Percentiles rank a stretch among this genome's conserved stretches.
These are phyloP conservation scores for Exophiala sp. DNA, from an alignment of 2,329 filamentous ascomycete species.

Conservation along the genomic window DNA sequence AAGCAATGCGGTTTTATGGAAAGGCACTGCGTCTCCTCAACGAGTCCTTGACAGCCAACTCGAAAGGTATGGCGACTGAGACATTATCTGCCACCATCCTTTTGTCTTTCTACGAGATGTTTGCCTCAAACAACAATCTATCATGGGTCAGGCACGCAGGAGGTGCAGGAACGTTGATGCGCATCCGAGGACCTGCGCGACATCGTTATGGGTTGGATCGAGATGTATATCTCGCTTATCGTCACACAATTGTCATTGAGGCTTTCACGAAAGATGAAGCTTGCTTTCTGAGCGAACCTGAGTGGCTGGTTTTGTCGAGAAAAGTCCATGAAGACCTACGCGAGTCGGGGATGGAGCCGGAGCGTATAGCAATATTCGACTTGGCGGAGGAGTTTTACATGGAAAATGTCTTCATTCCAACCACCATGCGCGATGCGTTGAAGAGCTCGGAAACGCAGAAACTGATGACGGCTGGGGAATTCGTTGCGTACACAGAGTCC, in stretches of 20 bases:
- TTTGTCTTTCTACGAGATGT: constrained; percentile 38
- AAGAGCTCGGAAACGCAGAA: background rate
- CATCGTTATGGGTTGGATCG: constrained; percentile 36
- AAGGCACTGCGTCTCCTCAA: constrained; percentile 33
- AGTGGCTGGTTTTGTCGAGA: constrained; percentile 34
- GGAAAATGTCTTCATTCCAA: constrained; percentile 22
- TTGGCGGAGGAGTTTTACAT: constrained; percentile 25
- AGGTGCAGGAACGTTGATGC: constrained; percentile 35
- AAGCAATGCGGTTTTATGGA: constrained; percentile 34
- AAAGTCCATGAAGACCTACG: constrained; percentile 31
- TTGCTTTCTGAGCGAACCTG: constrained; percentile 36
- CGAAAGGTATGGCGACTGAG: constrained; percentile 33
- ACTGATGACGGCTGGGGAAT: constrained; percentile 7
- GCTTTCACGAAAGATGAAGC: constrained; percentile 33
- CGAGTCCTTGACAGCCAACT: constrained; percentile 30
- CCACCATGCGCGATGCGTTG: constrained; percentile 9
- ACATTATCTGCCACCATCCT: constrained; percentile 35
- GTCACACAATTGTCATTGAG: constrained; percentile 36
- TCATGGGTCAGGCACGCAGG: constrained; percentile 38
- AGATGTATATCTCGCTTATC: constrained; percentile 36
- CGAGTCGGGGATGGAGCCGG: constrained; percentile 1
- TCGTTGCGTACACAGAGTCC: background rate
- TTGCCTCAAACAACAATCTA: constrained; percentile 35
- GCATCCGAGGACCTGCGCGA: constrained; percentile 33
- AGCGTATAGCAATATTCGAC: constrained; percentile 25